Evolutionary conservation across 768 basidiomycete species (phyloP).

Genomic region (Tylopilus subfusipes): DNA sequence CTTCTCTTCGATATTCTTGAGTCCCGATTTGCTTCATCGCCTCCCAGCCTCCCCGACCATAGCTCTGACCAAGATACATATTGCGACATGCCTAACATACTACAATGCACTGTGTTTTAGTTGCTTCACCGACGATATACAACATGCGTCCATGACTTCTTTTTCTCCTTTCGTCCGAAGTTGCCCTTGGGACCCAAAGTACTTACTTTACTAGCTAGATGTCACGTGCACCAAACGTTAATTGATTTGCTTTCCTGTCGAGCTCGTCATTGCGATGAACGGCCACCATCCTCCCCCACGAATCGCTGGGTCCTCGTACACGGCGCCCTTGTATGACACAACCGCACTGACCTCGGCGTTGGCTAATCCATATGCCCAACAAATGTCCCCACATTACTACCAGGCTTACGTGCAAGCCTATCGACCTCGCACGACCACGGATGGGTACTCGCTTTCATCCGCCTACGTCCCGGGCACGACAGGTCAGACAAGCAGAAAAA

Average conservation of each 20-base stretch:
- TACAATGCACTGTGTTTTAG: slow-evolving; percentile 34
- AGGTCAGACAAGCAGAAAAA: background rate
- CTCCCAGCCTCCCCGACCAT: slow-evolving; percentile 14
- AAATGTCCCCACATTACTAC: slow-evolving; percentile 48
- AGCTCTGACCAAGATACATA: slow-evolving; percentile 25
- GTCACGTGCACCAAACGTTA: slow-evolving; percentile 19
- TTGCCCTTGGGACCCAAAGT: background rate
- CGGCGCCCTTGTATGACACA: slow-evolving; percentile 21
- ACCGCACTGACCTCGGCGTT: slow-evolving; percentile 24
- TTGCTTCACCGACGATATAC: slow-evolving; percentile 23
- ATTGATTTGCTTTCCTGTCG: background rate
- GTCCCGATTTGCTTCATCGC: slow-evolving; percentile 20
- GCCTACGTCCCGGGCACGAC: slow-evolving; percentile 30
- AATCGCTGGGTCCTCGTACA: slow-evolving; percentile 6
- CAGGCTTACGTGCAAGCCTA: slow-evolving; percentile 48
- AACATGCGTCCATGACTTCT: slow-evolving; percentile 19
- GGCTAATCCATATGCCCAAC: slow-evolving; percentile 30
- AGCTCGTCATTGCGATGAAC: slow-evolving; percentile 5
- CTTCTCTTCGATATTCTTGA: slow-evolving; percentile 29
- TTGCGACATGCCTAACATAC: slow-evolving; percentile 30
- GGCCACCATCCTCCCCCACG: slow-evolving; percentile 10
- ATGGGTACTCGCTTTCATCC: slow-evolving; percentile 40
- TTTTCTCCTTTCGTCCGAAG: background rate
- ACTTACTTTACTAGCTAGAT: background rate
- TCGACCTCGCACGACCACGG: slow-evolving; percentile 24